Percentiles rank a stretch among this genome's conserved stretches.
Conservation (phyloP, 306 rosid species). For the Styphnolobium japonicum region DNA sequence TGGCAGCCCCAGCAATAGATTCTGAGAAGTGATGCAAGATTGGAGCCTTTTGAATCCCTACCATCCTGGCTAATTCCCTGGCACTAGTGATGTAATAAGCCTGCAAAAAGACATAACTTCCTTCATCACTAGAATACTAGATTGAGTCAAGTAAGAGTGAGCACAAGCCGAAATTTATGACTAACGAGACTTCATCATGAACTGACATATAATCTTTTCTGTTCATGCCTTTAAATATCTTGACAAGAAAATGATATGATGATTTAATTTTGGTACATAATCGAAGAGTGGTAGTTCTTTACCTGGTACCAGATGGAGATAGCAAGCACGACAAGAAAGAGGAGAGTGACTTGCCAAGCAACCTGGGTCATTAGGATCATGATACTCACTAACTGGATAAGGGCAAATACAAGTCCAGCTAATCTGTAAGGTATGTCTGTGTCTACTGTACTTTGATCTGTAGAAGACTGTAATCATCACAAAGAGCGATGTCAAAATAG, state of each 20-base stretch:
- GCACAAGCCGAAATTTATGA: neutral
- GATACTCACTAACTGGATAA: slow-evolving; percentile 73
- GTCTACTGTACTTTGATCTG: slow-evolving; percentile 87
- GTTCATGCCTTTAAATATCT: neutral
- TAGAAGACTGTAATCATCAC: slow-evolving; percentile 60
- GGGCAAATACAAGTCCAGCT: slow-evolving; percentile 87
- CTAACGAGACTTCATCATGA: neutral
- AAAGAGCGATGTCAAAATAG: neutral
- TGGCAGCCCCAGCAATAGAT: slow-evolving; percentile 59
- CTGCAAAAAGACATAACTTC: slow-evolving; percentile 35
- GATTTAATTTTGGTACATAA: neutral
- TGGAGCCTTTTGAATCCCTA: slow-evolving; percentile 77
- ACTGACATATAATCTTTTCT: neutral
- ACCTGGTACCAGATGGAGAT: slow-evolving; percentile 84
- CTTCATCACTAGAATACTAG: slow-evolving; percentile 15
- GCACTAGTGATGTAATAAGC: slow-evolving; percentile 80
- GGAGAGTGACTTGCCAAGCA: slow-evolving; percentile 75
- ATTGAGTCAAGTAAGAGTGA: neutral
- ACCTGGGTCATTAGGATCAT: slow-evolving; percentile 74
- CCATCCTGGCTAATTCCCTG: slow-evolving; percentile 82
- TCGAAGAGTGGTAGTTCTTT: slow-evolving; percentile 5
- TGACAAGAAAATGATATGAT: neutral
- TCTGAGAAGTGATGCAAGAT: slow-evolving; percentile 86
- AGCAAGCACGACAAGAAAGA: slow-evolving; percentile 55
- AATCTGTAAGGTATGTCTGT: slow-evolving; percentile 81